phyloP scores from a whole-genome alignment of 2,329 filamentous ascomycete genomes.

The Ceratocystis papillata region DNA sequence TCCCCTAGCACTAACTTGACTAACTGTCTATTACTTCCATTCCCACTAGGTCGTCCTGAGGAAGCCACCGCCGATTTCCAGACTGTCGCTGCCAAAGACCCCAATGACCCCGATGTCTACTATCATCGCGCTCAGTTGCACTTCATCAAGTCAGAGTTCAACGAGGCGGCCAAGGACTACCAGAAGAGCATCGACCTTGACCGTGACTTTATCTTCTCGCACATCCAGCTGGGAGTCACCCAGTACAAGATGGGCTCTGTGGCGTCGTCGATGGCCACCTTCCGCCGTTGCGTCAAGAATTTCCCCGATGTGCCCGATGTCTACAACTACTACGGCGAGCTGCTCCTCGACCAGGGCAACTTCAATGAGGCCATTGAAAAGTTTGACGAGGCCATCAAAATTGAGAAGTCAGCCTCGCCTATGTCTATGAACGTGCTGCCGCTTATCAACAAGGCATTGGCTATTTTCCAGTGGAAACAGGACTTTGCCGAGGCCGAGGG shows the following conservation, averaged over 20 bases:
- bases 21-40: slow-evolving; percentile 17
- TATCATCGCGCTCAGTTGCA: slow-evolving; percentile 97
- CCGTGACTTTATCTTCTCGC: slow-evolving; percentile 93
- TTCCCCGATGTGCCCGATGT: slow-evolving; percentile 94
- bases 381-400: slow-evolving; percentile 96
- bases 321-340: slow-evolving; percentile 98
- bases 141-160: slow-evolving; percentile 92
- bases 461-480: slow-evolving; percentile 96
- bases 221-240: slow-evolving; percentile 97
- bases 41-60: slow-evolving; percentile 52
- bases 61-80: slow-evolving; percentile 81
- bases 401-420: slow-evolving; percentile 91
- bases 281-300: slow-evolving; percentile 95
- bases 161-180: slow-evolving; percentile 93
- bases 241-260: slow-evolving; percentile 99
- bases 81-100: slow-evolving; percentile 71
- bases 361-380: slow-evolving; percentile 93
- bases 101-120: slow-evolving; percentile 89
- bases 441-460: slow-evolving; percentile 95
- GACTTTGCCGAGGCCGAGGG: slow-evolving; percentile 92
- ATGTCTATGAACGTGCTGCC: slow-evolving; percentile 96
- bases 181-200: slow-evolving; percentile 98
- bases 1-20: no score
- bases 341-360: slow-evolving; percentile 92
- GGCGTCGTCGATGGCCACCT: slow-evolving; percentile 95